Evolutionary conservation across 306 rosid species (phyloP).

Genomic region (Fragaria iinumae): DNA sequence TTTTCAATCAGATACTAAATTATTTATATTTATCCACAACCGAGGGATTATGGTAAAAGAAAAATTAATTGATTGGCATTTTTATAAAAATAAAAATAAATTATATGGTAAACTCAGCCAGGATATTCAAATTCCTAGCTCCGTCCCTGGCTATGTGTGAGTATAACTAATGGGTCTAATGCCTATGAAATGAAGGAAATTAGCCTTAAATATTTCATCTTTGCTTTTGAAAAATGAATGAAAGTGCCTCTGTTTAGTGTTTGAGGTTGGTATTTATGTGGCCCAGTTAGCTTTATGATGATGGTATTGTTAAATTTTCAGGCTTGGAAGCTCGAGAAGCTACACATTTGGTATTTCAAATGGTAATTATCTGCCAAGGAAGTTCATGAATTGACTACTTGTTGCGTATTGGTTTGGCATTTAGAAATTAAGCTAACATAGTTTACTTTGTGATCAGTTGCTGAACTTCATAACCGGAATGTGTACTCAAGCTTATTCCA

Average conservation of each 20-base stretch:
- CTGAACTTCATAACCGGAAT: slow-evolving; percentile 39
- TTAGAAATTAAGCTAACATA: slow-evolving; percentile 7
- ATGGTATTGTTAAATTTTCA: slow-evolving; percentile 49
- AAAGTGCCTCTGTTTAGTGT: neutral
- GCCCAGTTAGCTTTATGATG: too few relatives aligned
- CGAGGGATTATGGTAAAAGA: too few relatives aligned
- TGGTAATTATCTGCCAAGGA: slow-evolving; percentile 43
- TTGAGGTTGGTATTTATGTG: too few relatives aligned
- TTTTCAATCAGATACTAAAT: too few relatives aligned
- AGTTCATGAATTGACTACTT: neutral
- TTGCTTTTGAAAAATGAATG: neutral
- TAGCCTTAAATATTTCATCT: neutral
- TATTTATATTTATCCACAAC: too few relatives aligned
- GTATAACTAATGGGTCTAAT: slow-evolving; percentile 22
- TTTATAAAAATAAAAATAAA: too few relatives aligned
- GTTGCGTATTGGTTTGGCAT: slow-evolving; percentile 14
- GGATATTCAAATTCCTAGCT: too few relatives aligned
- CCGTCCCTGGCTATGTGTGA: too few relatives aligned
- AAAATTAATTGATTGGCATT: too few relatives aligned
- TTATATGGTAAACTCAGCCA: too few relatives aligned
- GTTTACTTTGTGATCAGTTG: slow-evolving; percentile 42
- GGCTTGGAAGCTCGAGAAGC: slow-evolving; percentile 56
- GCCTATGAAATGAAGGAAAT: neutral
- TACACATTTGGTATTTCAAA: slow-evolving; percentile 48
- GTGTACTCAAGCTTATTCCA: slow-evolving; percentile 33